Base-by-base conservation (phyloP, 768 basidiomycete genomes). In the Boletales sp. region DNA sequence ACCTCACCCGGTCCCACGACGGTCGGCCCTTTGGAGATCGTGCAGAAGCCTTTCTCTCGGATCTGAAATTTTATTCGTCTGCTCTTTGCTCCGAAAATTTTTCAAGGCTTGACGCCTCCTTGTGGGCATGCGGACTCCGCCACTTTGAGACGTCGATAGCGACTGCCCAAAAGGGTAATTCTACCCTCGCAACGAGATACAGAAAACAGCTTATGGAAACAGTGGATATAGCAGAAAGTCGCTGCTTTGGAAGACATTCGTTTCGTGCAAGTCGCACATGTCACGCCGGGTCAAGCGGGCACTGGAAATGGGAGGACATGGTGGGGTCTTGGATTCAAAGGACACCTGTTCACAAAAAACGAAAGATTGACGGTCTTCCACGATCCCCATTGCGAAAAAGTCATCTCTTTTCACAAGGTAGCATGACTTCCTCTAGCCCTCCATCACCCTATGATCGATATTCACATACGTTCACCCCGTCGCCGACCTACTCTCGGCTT, bases 141-240 rank as follows among this genome's bases (percentile, higher is more conserved):
- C 69, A 75, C 50, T 66, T 80, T 46, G 80, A 82, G 51, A 59
- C 64, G 37, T 58, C 57, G 27, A 48, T 67, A 37, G 50, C 57
- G 18, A 50, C 45, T 29, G 43, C 59, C 32, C 59, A 63, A 47
- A 61, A 61, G 43, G 60, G 48, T 36, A 46, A 45, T 40, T 54
- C 56, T 39, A 38, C 55, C 12, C 60, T 65, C 36, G 53, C 74
- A 40, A 64, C 66, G 45, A 54, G 56, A 29, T 71, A 74, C 53
- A 72, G 72, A n/a, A 61, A 60, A 29, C 58, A 69, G 42, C 59
- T 82, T 15, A 74, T 81, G 46, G 71, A 71, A 31, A 57, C 62
- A 14, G 73, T 80, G 15, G 81, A 81, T 24, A 70, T 71, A n/a
- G 79, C 80, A 11, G 81, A 83, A 61, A 58, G 64, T 34, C 68